Base-by-base conservation (phyloP, 2,329 filamentous ascomycete genomes). In the Verticillium albo-atrum region DNA sequence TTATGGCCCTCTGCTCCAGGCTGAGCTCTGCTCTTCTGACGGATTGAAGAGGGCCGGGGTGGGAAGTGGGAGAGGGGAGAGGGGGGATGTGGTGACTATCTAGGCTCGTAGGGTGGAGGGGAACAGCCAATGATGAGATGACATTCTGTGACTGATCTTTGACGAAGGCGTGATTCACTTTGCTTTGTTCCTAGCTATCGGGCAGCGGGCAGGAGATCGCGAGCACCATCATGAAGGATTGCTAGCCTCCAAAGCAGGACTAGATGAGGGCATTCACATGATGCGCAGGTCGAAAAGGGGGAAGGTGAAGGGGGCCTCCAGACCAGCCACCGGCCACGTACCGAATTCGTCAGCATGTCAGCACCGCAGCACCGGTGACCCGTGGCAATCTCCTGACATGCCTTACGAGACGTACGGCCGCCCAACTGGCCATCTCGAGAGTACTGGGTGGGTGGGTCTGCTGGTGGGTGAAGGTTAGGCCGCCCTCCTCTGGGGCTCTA, bases 101-200 rank as follows among this genome's bases (percentile, higher is more conserved):
- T 47, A 47, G 42, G 42, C n/a, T 47, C 25, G 42, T 23, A 47
- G 9, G 20, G 42, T 20, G n/a, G 20, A 9, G 54, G 50, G 58
- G 56, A 37, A 32, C 56, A 58, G 37, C 37, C 60, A 63, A 63
- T 61, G 62, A 61, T 32, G 60, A 61, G 56, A 63, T 23, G 62
- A 63, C 57, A 10, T 47, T 47, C 42, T 54, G 52, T 32, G n/a
- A 20, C 17, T 51, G 15, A n/a, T n/a, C n/a, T n/a, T n/a, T n/a
- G n/a, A n/a, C n/a, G n/a, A n/a, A n/a, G n/a, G n/a, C n/a, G n/a
- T n/a, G n/a, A n/a, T n/a, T n/a, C n/a, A n/a, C n/a, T n/a, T n/a
- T n/a, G n/a, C n/a, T n/a, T n/a, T n/a, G n/a, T n/a, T n/a, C n/a
- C n/a, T n/a, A n/a, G n/a, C n/a, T n/a, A n/a, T n/a, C 26, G n/a